Evolutionary conservation across 176 grass and related monocot genomes (phyloP).

Genomic region (Lolium perenne): DNA sequence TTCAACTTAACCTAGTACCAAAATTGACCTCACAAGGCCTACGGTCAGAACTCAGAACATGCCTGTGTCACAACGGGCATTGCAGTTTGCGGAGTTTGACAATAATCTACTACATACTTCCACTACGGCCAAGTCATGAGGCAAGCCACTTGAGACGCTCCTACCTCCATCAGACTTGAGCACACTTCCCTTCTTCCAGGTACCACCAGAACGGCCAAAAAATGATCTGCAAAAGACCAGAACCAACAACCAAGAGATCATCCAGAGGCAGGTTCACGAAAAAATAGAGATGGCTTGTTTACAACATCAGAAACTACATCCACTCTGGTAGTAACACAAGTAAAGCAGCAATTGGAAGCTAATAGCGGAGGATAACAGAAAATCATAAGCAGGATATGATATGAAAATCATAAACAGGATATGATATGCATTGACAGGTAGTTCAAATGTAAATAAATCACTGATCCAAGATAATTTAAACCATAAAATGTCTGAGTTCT

Average conservation of each 20-base stretch:
- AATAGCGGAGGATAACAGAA: background rate
- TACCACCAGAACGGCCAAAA: constrained; percentile 22
- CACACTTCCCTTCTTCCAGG: background rate
- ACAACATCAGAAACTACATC: background rate
- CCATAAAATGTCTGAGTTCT: background rate
- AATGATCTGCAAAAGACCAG: constrained; percentile 47
- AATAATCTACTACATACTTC: constrained; percentile 12
- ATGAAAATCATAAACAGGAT: constrained; percentile 5
- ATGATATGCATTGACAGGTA: background rate
- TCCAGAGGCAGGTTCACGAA: constrained; percentile 3
- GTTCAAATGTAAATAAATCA: background rate
- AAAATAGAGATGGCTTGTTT: background rate
- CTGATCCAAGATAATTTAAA: background rate
- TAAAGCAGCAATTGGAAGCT: constrained; percentile 13
- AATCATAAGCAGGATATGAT: constrained; percentile 7
- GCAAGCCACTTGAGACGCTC: constrained; percentile 7
- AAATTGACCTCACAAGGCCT: constrained; percentile 33
- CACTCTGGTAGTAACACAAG: background rate
- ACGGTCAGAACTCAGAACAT: constrained; percentile 2
- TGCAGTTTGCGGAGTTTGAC: background rate
- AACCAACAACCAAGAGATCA: constrained; percentile 4
- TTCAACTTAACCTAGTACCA: constrained; percentile 13
- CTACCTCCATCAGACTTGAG: constrained; percentile 24
- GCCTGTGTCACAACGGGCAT: background rate
- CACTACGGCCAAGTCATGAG: constrained; percentile 11